Percentiles rank a stretch among this genome's conserved stretches.
These are phyloP conservation scores for Neobulgaria alba DNA, from an alignment of 2,329 filamentous ascomycete species.

Conservation along the genomic window DNA sequence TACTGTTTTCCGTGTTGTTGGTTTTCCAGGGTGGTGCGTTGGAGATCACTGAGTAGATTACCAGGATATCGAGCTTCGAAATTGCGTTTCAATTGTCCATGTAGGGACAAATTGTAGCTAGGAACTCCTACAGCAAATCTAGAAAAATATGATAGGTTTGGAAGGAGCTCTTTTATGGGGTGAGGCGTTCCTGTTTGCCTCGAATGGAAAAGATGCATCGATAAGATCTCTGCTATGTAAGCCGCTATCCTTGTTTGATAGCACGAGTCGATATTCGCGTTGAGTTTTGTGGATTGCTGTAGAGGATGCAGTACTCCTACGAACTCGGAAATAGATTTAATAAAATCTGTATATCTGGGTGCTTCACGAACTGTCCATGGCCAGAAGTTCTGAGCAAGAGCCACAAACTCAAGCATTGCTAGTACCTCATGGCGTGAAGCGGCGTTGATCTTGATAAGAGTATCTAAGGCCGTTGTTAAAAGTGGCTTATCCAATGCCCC, in stretches of 20 bases:
- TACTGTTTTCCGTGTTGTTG: conserved; percentile 65
- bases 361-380: conserved; percentile 83
- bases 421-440: conserved; percentile 59
- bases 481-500: conserved; percentile 49
- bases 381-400: conserved; percentile 88
- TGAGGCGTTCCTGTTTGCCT: conserved; percentile 63
- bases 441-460: conserved; percentile 56
- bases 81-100: conserved; percentile 77
- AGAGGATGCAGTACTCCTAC: conserved; percentile 50
- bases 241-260: conserved; percentile 66
- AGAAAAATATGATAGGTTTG: conserved; percentile 70
- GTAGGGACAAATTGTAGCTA: conserved; percentile 79
- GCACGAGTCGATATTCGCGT: conserved; percentile 37
- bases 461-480: conserved; percentile 63
- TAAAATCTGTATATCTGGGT: conserved; percentile 63
- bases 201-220: conserved; percentile 82
- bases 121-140: conserved; percentile 71
- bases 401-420: conserved; percentile 77
- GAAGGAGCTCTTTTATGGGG: conserved; percentile 62
- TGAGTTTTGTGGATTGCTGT: conserved; percentile 43
- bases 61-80: conserved; percentile 69
- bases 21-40: conserved; percentile 59
- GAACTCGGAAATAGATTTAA: conserved; percentile 63
- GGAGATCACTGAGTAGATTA: conserved; percentile 69
- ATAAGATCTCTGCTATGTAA: conserved; percentile 76